A percentile compares a stretch with the other conserved stretches of the same genome.
phyloP scores from a whole-genome alignment of 169 alveolate genomes.

The Perkinsus marinus region DNA sequence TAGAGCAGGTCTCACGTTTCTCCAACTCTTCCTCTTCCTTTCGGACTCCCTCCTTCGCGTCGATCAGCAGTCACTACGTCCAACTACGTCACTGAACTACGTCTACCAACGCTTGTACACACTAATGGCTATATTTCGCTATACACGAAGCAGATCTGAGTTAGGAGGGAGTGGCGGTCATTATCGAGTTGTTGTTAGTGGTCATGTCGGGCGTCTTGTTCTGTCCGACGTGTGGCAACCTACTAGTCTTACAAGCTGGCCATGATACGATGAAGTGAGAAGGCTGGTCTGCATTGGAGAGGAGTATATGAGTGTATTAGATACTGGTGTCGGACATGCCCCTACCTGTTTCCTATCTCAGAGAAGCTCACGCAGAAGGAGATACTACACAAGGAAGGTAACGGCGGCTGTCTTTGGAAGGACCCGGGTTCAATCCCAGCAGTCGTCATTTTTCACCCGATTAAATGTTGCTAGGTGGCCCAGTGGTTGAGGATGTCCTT shows the following conservation, averaged over 20 bases:
- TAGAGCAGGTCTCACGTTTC: too few relatives aligned
- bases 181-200: not conserved
- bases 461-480: not conserved
- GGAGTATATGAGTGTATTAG: not conserved
- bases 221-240: constrained; percentile 21
- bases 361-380: constrained; percentile 25
- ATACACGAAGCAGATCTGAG: not conserved
- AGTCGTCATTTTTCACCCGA: not conserved
- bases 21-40: too few relatives aligned
- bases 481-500: constrained; percentile 25
- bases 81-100: too few relatives aligned
- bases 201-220: constrained; percentile 3
- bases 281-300: not conserved
- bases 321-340: constrained; percentile 67
- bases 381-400: constrained; percentile 17
- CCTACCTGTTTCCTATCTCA: constrained; percentile 49
- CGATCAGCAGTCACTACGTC: too few relatives aligned
- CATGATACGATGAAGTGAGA: not conserved
- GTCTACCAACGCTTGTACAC: too few relatives aligned
- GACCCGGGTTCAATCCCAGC: constrained; percentile 8
- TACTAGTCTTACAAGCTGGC: constrained; percentile 5
- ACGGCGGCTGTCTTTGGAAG: constrained; percentile 13
- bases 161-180: not conserved
- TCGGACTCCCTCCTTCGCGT: too few relatives aligned
- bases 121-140: not conserved